Evolutionary conservation across 2,329 filamentous ascomycete species (phyloP), one percentile per base, ranked within the genome.

Genomic region (Calonectria pauciramosa): DNA sequence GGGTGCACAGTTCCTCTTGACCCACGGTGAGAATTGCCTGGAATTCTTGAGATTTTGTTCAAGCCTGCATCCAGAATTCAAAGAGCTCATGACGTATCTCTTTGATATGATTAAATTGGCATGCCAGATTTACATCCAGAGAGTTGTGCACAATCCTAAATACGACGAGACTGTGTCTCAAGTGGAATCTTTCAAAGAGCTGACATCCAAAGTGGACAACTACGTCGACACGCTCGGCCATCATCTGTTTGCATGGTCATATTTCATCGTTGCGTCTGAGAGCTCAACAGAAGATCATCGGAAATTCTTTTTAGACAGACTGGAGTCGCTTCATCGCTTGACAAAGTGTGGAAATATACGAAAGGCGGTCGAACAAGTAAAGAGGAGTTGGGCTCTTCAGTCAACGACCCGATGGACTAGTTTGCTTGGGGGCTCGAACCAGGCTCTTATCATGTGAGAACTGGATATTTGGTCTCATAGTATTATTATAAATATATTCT

Each of bases 41-140:
- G 72, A 68, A 16, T 74, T 74, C 63, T 51, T 74, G n/a, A 63
- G 72, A n/a, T 71, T 71, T 34, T 74, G 72, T 16, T 64, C 70
- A 1, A 47, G 52, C 3, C 63, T 71, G 0, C 72, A 74, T 30
- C 72, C 72, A 7, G 72, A 74, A 20, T 68, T 67, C 23, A 38
- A 71, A 4, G 60, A 74, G 3, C 63, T 74, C 4, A 74, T 74
- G 68, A 67, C 72, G 0, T 71, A 74, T 54, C 44, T 73, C 6
- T 73, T 73, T n/a, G 68, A 71, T 5, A 63, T 74, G 30, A 74
- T 74, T 7, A 71, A 44, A 4, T 9, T 74, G 13, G 72, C 72
- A 5, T 71, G 72, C n/a, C 16, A 74, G 11, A 71, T 74, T 9
- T 74, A 74, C 10, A 52, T 73, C 18, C 67, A 70, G 20, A 52